phyloP scores from a whole-genome alignment of 1,139 yeast genomes.

The Saccharomyces hybrid region DNA sequence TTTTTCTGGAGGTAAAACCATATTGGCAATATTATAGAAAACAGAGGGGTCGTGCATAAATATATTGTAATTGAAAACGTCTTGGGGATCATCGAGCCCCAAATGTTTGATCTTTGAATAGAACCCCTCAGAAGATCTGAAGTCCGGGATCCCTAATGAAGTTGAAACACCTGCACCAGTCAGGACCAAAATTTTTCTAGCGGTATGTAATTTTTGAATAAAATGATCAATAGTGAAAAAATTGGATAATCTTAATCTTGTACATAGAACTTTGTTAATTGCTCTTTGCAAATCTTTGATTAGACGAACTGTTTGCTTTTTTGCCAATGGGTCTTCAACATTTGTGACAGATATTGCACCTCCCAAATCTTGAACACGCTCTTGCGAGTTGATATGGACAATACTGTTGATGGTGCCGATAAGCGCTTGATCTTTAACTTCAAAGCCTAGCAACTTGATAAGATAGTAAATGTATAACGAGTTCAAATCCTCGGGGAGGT shows the following conservation, averaged over 20 bases:
- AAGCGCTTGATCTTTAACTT: constrained; percentile 37
- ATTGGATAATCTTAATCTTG: constrained; percentile 45
- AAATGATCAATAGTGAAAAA: constrained; percentile 56
- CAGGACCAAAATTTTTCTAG: constrained; percentile 63
- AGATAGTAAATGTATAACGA: constrained; percentile 46
- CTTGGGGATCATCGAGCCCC: constrained; percentile 87
- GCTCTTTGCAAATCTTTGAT: constrained; percentile 50
- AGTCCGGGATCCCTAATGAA: constrained; percentile 88
- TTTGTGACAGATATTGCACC: constrained; percentile 15
- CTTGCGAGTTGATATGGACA: constrained; percentile 22
- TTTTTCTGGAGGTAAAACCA: constrained; percentile 72
- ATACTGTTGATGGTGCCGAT: constrained; percentile 34
- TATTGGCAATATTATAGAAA: constrained; percentile 80
- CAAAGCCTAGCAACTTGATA: constrained; percentile 47
- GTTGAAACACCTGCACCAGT: constrained; percentile 98
- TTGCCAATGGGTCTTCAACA: constrained; percentile 35
- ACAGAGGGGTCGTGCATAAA: constrained; percentile 73
- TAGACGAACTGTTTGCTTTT: constrained; percentile 40
- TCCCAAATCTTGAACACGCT: constrained; percentile 2
- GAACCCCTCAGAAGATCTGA: constrained; percentile 83
- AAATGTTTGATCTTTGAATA: constrained; percentile 62
- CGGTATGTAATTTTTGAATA: constrained; percentile 42
- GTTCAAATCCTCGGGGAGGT: constrained; percentile 53
- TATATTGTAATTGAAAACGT: constrained; percentile 72
- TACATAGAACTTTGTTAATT: constrained; percentile 48